These are phyloP conservation scores for Phalaenopsis aphrodite DNA, from an alignment of 106 monocot species.

Conservation along the genomic window DNA sequence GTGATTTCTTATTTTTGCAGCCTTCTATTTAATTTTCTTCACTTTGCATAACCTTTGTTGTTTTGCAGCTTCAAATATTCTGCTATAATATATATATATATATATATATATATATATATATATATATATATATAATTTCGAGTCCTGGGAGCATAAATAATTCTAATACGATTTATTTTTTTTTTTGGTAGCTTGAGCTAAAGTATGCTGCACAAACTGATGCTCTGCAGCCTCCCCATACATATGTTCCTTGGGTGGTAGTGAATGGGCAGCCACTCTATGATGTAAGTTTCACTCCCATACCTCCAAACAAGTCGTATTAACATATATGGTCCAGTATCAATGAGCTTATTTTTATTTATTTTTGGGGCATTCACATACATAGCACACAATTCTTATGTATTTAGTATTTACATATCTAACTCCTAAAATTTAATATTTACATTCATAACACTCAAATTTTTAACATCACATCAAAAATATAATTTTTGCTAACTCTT, in stretches of 20 bases:
- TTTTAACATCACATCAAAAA: too few relatives aligned
- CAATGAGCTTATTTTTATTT: too few relatives aligned
- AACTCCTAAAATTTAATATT: too few relatives aligned
- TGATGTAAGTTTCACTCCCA: slow-evolving; percentile 38
- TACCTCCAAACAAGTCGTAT: neutral
- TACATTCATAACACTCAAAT: too few relatives aligned
- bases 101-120: neutral
- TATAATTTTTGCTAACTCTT: too few relatives aligned
- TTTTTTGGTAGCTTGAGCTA: slow-evolving; percentile 44
- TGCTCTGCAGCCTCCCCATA: slow-evolving; percentile 63
- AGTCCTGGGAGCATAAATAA: neutral
- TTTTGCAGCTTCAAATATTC: neutral
- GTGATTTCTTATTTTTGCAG: neutral
- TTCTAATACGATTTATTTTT: slow-evolving; percentile 5
- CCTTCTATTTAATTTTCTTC: neutral
- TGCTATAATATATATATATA: neutral
- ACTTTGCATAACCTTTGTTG: neutral
- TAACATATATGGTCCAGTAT: neutral
- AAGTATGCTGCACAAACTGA: slow-evolving; percentile 57
- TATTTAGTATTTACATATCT: too few relatives aligned
- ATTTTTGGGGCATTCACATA: too few relatives aligned
- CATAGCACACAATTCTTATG: too few relatives aligned
- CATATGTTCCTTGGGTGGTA: slow-evolving; percentile 77
- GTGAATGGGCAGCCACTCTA: slow-evolving; percentile 70
- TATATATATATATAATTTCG: too few relatives aligned